Percentiles rank a stretch among this genome's conserved stretches.
Evolutionary conservation across 148 eudicot species (phyloP).

Genomic region (Diospyros lotus): DNA sequence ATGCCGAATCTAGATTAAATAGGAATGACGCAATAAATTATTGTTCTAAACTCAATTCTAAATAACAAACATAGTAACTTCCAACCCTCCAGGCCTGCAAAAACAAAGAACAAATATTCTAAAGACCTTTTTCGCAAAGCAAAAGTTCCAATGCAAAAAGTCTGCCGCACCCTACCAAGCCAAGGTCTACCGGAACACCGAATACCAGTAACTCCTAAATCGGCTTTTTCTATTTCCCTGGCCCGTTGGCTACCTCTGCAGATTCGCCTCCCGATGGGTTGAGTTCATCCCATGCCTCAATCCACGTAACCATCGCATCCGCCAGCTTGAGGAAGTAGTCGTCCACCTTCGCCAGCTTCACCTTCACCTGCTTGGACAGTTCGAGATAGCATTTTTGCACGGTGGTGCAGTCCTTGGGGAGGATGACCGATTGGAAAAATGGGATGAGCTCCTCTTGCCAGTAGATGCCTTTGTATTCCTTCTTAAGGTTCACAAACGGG

Average conservation of each 20-base stretch:
- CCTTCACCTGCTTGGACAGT: conserved; percentile 76
- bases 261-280: conserved; percentile 34
- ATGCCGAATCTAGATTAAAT: too few relatives aligned
- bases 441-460: conserved; percentile 94
- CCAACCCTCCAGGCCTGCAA: conserved; percentile 6
- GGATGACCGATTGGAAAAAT: conserved; percentile 66
- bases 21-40: too few relatives aligned
- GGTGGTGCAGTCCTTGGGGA: conserved; percentile 68
- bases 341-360: conserved; percentile 71
- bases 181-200: neutral
- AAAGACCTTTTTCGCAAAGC: neutral
- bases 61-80: neutral
- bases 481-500: conserved; percentile 82
- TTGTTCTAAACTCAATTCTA: neutral
- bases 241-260: conserved; percentile 32
- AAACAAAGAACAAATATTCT: conserved; percentile 1
- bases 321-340: conserved; percentile 83
- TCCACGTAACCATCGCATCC: conserved; percentile 88
- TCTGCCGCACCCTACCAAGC: too few relatives aligned
- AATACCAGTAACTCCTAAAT: neutral
- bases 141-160: neutral
- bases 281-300: conserved; percentile 86
- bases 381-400: conserved; percentile 78
- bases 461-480: conserved; percentile 90
- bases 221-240: conserved; percentile 23